Conservation (phyloP, 441 rosid species). For the Dalechampia spathulata region DNA sequence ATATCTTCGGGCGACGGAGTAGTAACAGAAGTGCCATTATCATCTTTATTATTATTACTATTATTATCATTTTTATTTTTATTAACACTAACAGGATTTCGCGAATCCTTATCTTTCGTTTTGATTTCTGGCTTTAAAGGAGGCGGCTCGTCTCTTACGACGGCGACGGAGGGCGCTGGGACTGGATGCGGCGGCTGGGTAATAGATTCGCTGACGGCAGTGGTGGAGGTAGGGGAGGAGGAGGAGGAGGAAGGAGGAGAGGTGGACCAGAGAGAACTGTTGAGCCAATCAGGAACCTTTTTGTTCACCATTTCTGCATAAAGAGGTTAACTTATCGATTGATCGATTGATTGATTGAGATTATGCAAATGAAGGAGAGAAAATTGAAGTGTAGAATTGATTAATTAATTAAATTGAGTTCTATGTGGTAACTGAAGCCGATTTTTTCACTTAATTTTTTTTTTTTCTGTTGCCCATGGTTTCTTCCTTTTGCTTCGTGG, state of each 20-base stretch:
- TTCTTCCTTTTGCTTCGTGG: background rate
- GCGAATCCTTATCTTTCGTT: conserved; percentile 22
- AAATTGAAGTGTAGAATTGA: background rate
- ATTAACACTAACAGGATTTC: conserved; percentile 10
- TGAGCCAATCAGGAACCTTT: conserved; percentile 93
- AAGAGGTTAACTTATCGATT: no score
- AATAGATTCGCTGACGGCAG: no score
- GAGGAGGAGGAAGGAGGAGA: conserved; percentile 28
- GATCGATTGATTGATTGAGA: background rate
- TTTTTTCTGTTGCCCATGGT: no score
- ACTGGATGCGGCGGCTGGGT: no score
- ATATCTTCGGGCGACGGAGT: conserved; percentile 56
- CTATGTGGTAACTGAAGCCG: background rate
- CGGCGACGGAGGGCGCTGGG: conserved; percentile 40
- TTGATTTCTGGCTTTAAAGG: no score
- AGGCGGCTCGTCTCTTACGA: no score
- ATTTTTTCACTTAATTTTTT: no score
- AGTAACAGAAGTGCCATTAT: conserved; percentile 27
- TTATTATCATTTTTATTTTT: conserved; percentile 14
- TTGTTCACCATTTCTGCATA: conserved; percentile 58
- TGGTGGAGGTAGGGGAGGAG: no score
- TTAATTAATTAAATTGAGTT: no score
- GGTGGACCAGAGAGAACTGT: conserved; percentile 89
- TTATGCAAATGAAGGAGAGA: no score
- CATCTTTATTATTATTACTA: conserved; percentile 20